Base-by-base conservation (phyloP, 352 stramenopile genomes). In the Globisporangium acanthophoron region DNA sequence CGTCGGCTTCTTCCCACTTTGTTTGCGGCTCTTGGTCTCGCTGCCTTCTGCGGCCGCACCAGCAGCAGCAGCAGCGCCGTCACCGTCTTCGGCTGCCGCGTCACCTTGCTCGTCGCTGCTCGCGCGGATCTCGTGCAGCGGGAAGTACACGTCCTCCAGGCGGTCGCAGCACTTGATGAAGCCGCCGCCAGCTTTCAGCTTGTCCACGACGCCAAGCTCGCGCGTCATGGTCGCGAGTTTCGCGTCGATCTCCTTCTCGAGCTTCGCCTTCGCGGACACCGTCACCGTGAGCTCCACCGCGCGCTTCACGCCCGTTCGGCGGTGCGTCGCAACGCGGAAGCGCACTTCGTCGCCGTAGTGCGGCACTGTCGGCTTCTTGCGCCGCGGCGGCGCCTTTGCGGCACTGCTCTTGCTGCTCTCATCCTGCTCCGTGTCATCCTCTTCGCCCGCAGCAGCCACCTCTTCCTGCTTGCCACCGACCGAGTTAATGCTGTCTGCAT, bases 141-240 rank as follows among this genome's bases (percentile, higher is more conserved):
- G 74, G 44, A 92, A 92, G 53, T 83, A 88, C 37, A 90, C 58
- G 47, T 92, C 80, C 13, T 90, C 75, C 1, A 67, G 70, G 50
- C 80, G 80, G 39, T 84, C 73, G 49, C 75, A 82, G 57, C 83
- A 92, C 59, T 76, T 80, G 52, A 92, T 83, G 56, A 89, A 88
- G 37, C 80, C 83, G 33, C 80, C 77, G 29, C 76, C 67, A 16
- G 75, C 58, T 59, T 90, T 90, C 51, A 89, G 68, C 16, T 70
- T 70, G 24, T 75, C 66, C 13, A 92, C 77, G 2, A 92, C 59
- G 15, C 83, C 83, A 9, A 58, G 66, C 59, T 90, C 80, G 8
- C 80, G 80, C 21, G 47, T 69, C 68, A 90, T 74, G 5, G 63
- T 76, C 27, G 62, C 60, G 41, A 92, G 60, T 51, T 87, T 88